Percentiles rank a stretch among this genome's conserved stretches.
phyloP scores from a whole-genome alignment of 768 basidiomycete genomes.

The Suillus variegatus region DNA sequence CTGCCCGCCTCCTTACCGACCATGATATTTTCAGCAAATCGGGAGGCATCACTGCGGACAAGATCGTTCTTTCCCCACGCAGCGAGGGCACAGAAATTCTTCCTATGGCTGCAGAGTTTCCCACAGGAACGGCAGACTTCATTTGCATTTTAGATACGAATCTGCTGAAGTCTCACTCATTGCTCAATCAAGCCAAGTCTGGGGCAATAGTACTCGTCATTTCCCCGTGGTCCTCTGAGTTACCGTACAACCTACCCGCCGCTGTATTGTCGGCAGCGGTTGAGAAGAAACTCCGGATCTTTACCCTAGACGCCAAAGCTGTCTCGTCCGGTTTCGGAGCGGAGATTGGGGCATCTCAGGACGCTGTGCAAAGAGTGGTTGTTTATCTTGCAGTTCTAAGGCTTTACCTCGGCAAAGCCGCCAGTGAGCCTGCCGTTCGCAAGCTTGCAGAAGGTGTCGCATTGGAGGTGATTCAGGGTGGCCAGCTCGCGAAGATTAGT shows the following conservation, averaged over 20 bases:
- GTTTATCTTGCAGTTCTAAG: conserved; percentile 82
- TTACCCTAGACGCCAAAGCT: conserved; percentile 57
- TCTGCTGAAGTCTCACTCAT: conserved; percentile 75
- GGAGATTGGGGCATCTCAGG: conserved; percentile 31
- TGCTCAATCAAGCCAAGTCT: conserved; percentile 65
- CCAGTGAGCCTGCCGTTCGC: conserved; percentile 52
- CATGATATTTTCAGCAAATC: conserved; percentile 76
- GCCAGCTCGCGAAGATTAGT: conserved; percentile 51
- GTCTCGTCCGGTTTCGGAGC: conserved; percentile 47
- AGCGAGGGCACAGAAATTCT: conserved; percentile 36
- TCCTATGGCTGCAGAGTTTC: conserved; percentile 58
- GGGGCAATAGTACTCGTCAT: conserved; percentile 73
- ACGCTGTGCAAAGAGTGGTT: conserved; percentile 55
- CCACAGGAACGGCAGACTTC: conserved; percentile 64
- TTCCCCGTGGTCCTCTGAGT: conserved; percentile 74
- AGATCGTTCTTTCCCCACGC: conserved; percentile 64
- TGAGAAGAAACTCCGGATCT: conserved; percentile 57
- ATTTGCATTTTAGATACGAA: conserved; percentile 72
- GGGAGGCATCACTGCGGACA: conserved; percentile 68
- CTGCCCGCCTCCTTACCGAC: conserved; percentile 62
- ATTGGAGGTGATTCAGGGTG: conserved; percentile 46
- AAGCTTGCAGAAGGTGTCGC: conserved; percentile 51
- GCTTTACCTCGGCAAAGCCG: conserved; percentile 73
- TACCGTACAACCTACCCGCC: conserved; percentile 64
- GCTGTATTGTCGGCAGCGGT: conserved; percentile 47